A percentile compares a stretch with the other conserved stretches of the same genome.
phyloP scores from a whole-genome alignment of 164 flowering plant genomes.

The Akebia trifoliata region DNA sequence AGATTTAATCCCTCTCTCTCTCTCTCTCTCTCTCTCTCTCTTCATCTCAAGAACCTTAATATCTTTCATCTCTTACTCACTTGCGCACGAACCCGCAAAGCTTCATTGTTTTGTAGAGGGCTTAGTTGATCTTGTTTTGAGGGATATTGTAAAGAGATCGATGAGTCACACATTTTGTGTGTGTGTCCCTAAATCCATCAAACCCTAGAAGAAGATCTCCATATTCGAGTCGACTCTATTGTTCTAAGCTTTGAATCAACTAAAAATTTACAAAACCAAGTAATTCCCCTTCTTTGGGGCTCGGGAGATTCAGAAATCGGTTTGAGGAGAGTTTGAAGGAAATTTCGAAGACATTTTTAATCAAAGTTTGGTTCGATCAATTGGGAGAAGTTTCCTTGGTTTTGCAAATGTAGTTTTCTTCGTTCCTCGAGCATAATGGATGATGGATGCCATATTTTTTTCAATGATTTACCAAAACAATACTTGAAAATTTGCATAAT shows the following conservation, averaged over 20 bases:
- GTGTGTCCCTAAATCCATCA: conserved; percentile 21
- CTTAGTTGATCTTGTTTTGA: too few relatives aligned
- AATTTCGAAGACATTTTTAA: background rate
- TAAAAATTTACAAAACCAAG: conserved; percentile 13
- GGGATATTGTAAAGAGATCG: too few relatives aligned
- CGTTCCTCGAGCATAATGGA: conserved; percentile 88
- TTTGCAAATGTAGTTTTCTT: conserved; percentile 90
- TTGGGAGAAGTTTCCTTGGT: conserved; percentile 42
- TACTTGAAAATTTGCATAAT: too few relatives aligned
- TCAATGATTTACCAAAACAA: too few relatives aligned
- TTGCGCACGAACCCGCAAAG: too few relatives aligned
- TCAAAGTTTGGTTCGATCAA: conserved; percentile 20
- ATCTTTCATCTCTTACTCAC: too few relatives aligned
- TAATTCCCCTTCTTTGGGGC: conserved; percentile 8
- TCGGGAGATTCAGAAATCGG: background rate
- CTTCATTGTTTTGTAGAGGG: too few relatives aligned
- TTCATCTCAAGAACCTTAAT: too few relatives aligned
- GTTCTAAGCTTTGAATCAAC: conserved; percentile 4
- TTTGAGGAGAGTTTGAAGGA: conserved; percentile 1
- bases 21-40: too few relatives aligned
- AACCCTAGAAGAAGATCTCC: conserved; percentile 15
- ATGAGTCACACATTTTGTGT: too few relatives aligned
- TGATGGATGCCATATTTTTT: conserved; percentile 12
- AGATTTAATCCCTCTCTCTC: too few relatives aligned
- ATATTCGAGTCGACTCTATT: conserved; percentile 16